Percentiles rank a stretch among this genome's conserved stretches.
Evolutionary conservation across 108 stramenopile genomes (phyloP).

Genomic region (Cyclotella choctawhatcheeana): DNA sequence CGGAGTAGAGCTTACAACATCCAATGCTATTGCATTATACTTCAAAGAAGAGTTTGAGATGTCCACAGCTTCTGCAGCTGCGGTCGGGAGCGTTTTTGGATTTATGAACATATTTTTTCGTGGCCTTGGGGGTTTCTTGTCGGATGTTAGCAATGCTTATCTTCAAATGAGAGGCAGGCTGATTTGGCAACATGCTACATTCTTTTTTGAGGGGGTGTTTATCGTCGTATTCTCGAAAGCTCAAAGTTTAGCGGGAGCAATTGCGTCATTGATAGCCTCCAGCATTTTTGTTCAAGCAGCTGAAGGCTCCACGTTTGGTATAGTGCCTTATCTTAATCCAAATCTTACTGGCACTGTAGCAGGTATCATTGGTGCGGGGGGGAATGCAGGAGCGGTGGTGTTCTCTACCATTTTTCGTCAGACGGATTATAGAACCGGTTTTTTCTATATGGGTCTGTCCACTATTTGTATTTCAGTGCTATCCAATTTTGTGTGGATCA

Average conservation of each 20-base stretch:
- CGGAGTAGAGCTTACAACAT: conserved; percentile 86
- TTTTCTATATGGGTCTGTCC: conserved; percentile 70
- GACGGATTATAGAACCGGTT: conserved; percentile 57
- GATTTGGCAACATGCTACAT: conserved; percentile 49
- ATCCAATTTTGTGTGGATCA: conserved; percentile 66
- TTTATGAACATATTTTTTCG: conserved; percentile 84
- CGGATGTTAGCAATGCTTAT: conserved; percentile 58
- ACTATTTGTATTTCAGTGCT: conserved; percentile 56
- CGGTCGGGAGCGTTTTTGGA: conserved; percentile 80
- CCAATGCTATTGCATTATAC: conserved; percentile 78
- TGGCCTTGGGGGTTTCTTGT: conserved; percentile 70
- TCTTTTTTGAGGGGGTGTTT: conserved; percentile 69
- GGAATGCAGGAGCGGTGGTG: conserved; percentile 76
- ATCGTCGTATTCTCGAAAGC: conserved; percentile 69
- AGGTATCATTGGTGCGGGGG: conserved; percentile 76
- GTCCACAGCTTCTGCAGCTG: conserved; percentile 74
- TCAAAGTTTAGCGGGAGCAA: conserved; percentile 57
- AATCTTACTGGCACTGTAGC: conserved; percentile 60
- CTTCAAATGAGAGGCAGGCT: conserved; percentile 82
- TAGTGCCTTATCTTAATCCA: conserved; percentile 66
- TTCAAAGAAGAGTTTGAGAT: conserved; percentile 80
- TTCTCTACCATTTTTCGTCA: conserved; percentile 63
- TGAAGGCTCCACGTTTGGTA: conserved; percentile 70
- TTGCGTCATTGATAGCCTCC: conserved; percentile 68
- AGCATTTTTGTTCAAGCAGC: conserved; percentile 81